Percentiles rank a stretch among this genome's conserved stretches.
Conservation (phyloP, 1,284 basidiomycete genomes). For the Puccinia horiana region DNA sequence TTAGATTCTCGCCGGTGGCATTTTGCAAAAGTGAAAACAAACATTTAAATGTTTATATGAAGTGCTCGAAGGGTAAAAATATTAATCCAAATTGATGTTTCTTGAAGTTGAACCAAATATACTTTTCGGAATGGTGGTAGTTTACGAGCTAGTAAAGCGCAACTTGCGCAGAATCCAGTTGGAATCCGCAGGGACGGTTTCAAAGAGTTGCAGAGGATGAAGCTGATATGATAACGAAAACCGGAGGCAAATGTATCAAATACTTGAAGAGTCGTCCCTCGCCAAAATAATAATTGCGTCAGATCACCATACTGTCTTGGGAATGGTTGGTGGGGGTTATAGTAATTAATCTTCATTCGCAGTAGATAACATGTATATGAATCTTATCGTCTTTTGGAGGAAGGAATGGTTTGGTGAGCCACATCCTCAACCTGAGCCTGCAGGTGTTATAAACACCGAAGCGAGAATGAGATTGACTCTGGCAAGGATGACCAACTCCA, state of each 20-base stretch:
- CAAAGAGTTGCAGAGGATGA: not conserved
- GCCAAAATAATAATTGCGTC: not conserved
- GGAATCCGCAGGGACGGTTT: not conserved
- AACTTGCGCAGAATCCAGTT: not conserved
- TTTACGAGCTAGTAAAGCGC: too few species aligned
- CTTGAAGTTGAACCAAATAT: not conserved
- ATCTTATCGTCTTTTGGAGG: too few species aligned
- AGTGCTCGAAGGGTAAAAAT: not conserved
- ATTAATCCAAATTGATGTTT: not conserved
- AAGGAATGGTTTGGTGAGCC: too few species aligned
- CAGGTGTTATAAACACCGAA: too few species aligned
- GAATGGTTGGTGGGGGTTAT: too few species aligned
- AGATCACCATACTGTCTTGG: too few species aligned
- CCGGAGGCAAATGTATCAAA: not conserved
- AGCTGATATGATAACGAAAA: not conserved
- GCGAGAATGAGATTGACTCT: too few species aligned
- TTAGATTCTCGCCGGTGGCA: conserved; percentile 3
- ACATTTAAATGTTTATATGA: too few species aligned
- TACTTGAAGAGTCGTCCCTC: not conserved
- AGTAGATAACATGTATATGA: too few species aligned
- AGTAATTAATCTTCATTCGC: too few species aligned
- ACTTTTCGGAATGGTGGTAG: not conserved
- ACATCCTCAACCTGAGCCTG: too few species aligned
- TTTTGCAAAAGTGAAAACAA: not conserved
- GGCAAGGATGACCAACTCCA: too few species aligned